Percentiles rank a stretch among this genome's conserved stretches.
phyloP scores from a whole-genome alignment of 768 basidiomycete genomes.

The Coprinopsis cinerea region DNA sequence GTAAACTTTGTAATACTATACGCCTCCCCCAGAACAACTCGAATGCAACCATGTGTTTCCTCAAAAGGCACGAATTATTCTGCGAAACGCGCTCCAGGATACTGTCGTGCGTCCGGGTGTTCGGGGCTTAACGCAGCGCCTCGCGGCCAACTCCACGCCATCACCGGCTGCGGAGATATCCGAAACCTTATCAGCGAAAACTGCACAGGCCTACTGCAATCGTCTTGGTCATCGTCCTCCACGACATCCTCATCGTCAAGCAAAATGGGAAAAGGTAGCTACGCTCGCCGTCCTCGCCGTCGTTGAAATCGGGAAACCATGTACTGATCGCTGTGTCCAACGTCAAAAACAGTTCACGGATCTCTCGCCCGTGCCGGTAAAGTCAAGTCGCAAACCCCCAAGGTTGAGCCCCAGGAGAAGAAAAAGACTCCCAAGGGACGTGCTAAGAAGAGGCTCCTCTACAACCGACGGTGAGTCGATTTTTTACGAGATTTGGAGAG shows the following conservation, averaged over 20 bases:
- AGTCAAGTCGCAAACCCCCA: slow-evolving; percentile 97
- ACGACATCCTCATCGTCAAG: slow-evolving; percentile 44
- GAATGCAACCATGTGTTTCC: too few relatives aligned
- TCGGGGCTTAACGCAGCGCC: too few relatives aligned
- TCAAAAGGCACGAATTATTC: too few relatives aligned
- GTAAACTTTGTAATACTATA: too few relatives aligned
- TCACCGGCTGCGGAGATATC: slow-evolving; percentile 11
- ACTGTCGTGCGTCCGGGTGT: not conserved
- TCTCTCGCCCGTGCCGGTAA: slow-evolving; percentile 99
- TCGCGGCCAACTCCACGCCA: too few relatives aligned
- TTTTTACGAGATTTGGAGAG: not conserved
- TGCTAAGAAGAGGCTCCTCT: slow-evolving; percentile 92
- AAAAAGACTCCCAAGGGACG: slow-evolving; percentile 97
- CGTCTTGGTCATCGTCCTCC: slow-evolving; percentile 25
- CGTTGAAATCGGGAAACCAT: slow-evolving; percentile 2
- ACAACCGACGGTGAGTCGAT: slow-evolving; percentile 79
- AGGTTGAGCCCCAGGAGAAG: slow-evolving; percentile 98
- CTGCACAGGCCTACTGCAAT: slow-evolving; percentile 36
- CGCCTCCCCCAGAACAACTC: too few relatives aligned
- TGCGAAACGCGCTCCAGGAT: too few relatives aligned
- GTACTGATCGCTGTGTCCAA: not conserved
- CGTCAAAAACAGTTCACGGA: slow-evolving; percentile 86
- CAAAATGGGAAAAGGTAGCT: slow-evolving; percentile 71
- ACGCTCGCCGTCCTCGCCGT: slow-evolving; percentile 13
- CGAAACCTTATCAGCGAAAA: slow-evolving; percentile 32